Conservation (phyloP, 345 rosid genomes). For the Diplotaxis tenuifolia region DNA sequence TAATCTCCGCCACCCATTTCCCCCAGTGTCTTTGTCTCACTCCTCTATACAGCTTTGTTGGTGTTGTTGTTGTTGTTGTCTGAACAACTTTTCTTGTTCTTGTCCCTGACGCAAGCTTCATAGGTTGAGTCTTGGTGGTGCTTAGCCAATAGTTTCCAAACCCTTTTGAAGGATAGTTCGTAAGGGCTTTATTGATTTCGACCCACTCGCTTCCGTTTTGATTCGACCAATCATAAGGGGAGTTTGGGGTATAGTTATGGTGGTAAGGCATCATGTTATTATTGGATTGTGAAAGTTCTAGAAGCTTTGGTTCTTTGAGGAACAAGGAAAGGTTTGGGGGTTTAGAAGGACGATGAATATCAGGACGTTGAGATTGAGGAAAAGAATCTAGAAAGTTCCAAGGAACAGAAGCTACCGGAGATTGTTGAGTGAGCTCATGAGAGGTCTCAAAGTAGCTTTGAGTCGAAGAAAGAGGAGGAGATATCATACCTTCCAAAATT, state of each 20-base stretch:
- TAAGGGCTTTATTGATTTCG: slow-evolving; percentile 40
- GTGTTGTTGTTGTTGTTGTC: slow-evolving; percentile 29
- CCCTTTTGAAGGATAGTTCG: slow-evolving; percentile 41
- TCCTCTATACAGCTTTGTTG: slow-evolving; percentile 79
- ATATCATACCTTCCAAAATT: slow-evolving; percentile 43
- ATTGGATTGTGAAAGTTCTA: slow-evolving; percentile 27
- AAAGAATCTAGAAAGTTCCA: slow-evolving; percentile 36
- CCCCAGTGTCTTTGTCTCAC: slow-evolving; percentile 99
- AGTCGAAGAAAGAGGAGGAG: slow-evolving; percentile 19
- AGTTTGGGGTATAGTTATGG: slow-evolving; percentile 32
- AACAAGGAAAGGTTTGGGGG: slow-evolving; percentile 60
- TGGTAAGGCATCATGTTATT: slow-evolving; percentile 26
- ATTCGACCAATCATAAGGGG: slow-evolving; percentile 20
- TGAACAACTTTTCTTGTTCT: slow-evolving; percentile 36
- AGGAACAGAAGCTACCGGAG: slow-evolving; percentile 29
- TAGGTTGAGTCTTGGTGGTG: slow-evolving; percentile 62
- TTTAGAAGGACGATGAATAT: slow-evolving; percentile 33
- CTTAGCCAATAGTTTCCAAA: slow-evolving; percentile 55
- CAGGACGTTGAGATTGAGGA: slow-evolving; percentile 32
- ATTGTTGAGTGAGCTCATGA: slow-evolving; percentile 28
- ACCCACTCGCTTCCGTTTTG: slow-evolving; percentile 46
- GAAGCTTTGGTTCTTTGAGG: slow-evolving; percentile 50
- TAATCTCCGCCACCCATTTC: slow-evolving; percentile 97
- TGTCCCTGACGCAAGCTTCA: slow-evolving; percentile 43
- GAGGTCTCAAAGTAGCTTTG: slow-evolving; percentile 16